A percentile compares a stretch with the other conserved stretches of the same genome.
Evolutionary conservation across 495 filamentous ascomycete genomes (phyloP).

Genomic region (Corynascus novoguineensis): DNA sequence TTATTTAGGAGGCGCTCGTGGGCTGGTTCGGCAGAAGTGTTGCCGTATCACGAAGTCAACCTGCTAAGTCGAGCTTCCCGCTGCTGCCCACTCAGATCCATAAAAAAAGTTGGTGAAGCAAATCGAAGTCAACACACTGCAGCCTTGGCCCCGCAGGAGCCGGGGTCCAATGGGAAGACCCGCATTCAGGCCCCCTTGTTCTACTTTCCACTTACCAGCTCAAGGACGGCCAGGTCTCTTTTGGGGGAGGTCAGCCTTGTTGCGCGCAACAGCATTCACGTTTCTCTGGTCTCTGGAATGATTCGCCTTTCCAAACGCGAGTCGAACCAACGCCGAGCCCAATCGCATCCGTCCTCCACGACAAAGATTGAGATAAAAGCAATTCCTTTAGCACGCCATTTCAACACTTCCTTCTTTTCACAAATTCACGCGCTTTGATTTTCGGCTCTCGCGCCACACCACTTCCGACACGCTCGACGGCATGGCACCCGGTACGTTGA

Average conservation of each 20-base stretch:
- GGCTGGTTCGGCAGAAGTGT: slow-evolving; percentile 14
- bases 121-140: slow-evolving; percentile 21
- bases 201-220: background rate
- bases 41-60: slow-evolving; percentile 2
- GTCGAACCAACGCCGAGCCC: background rate
- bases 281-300: background rate
- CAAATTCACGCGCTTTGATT: background rate
- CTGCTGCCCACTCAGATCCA: slow-evolving; percentile 20
- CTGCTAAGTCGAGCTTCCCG: slow-evolving; percentile 14
- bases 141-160: slow-evolving; percentile 25
- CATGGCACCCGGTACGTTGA: slow-evolving; percentile 30
- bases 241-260: slow-evolving; percentile 22
- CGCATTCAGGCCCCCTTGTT: background rate
- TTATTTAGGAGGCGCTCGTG: slow-evolving; percentile 3
- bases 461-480: background rate
- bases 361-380: background rate
- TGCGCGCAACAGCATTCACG: background rate
- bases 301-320: background rate
- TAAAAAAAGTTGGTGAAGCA: slow-evolving; percentile 35
- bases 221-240: background rate
- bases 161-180: background rate
- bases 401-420: background rate
- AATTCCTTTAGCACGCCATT: background rate
- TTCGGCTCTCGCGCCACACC: background rate
- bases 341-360: background rate